Percentiles rank a stretch among this genome's conserved stretches.
These are phyloP conservation scores for Ceratocystis alfenasii DNA, from an alignment of 2,329 filamentous ascomycete genomes.

Conservation along the genomic window DNA sequence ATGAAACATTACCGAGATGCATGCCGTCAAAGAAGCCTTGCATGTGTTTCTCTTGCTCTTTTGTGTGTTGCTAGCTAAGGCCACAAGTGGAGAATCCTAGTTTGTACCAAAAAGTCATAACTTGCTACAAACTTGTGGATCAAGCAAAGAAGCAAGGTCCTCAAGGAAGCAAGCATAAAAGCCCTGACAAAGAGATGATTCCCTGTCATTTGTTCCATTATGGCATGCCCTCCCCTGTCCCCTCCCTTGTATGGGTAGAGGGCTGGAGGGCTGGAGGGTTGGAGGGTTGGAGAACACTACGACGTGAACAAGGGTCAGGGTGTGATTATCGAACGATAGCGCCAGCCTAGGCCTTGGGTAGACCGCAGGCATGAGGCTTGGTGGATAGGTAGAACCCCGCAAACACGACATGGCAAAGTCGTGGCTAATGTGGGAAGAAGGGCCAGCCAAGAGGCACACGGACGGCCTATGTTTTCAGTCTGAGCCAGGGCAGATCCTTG, in stretches of 20 bases:
- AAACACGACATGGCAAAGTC: slow-evolving; percentile 8
- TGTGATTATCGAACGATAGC: slow-evolving; percentile 9
- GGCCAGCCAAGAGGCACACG: slow-evolving; percentile 6
- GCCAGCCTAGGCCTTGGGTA: neutral
- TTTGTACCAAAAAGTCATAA: slow-evolving; percentile 1
- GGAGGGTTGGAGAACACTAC: neutral
- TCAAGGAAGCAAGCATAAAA: neutral
- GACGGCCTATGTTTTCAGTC: slow-evolving; percentile 6
- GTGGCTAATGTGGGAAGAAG: neutral
- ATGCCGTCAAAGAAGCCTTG: neutral
- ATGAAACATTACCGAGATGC: slow-evolving; percentile 9
- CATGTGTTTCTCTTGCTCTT: neutral
- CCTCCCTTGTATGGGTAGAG: neutral
- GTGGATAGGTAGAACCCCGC: neutral
- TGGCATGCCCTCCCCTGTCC: neutral
- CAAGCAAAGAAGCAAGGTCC: neutral
- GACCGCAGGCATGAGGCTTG: slow-evolving; percentile 7
- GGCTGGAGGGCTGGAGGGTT: neutral
- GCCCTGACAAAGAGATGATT: neutral
- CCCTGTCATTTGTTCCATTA: slow-evolving; percentile 2
- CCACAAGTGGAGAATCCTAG: slow-evolving; percentile 3
- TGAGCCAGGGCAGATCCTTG: neutral
- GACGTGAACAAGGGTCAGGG: neutral
- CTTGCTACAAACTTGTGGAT: neutral
- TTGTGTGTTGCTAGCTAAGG: neutral